Evolutionary conservation across 257 asterid genomes (phyloP).

Genomic region (Solanum paucissectum): DNA sequence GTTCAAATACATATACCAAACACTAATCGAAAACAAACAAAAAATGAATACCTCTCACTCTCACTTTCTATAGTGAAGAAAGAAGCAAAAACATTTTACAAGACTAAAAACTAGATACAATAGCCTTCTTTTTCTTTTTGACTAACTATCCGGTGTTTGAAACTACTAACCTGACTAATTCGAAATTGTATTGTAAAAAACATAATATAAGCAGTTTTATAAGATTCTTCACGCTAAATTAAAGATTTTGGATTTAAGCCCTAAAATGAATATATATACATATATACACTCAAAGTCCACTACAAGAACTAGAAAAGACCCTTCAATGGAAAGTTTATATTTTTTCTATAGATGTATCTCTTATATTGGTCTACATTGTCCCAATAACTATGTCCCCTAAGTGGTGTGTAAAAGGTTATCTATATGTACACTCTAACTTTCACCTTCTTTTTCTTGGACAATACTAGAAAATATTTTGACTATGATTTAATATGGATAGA

Average conservation of each 20-base stretch:
- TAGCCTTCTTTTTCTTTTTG: not conserved
- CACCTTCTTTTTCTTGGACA: not conserved
- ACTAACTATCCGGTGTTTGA: not conserved
- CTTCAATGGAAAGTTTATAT: not conserved
- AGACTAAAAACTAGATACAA: not conserved
- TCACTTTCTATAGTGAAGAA: not conserved
- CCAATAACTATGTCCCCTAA: not conserved
- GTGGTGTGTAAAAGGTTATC: not conserved
- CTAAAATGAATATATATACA: too few species aligned
- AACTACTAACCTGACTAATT: not conserved
- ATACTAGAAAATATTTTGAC: not conserved
- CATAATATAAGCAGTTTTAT: too few species aligned
- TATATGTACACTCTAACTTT: not conserved
- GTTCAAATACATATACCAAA: not conserved
- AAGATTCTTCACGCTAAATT: too few species aligned
- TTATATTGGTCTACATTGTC: not conserved
- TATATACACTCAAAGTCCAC: not conserved
- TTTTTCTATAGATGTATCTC: not conserved
- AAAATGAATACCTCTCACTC: not conserved
- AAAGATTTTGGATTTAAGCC: too few species aligned
- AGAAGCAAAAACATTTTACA: not conserved
- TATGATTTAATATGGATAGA: not conserved
- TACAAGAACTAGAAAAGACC: not conserved
- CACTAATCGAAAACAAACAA: not conserved
- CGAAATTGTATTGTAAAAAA: fast-evolving